Evolutionary conservation across 495 filamentous ascomycete species (phyloP).

Genomic region (Darksidea phi): DNA sequence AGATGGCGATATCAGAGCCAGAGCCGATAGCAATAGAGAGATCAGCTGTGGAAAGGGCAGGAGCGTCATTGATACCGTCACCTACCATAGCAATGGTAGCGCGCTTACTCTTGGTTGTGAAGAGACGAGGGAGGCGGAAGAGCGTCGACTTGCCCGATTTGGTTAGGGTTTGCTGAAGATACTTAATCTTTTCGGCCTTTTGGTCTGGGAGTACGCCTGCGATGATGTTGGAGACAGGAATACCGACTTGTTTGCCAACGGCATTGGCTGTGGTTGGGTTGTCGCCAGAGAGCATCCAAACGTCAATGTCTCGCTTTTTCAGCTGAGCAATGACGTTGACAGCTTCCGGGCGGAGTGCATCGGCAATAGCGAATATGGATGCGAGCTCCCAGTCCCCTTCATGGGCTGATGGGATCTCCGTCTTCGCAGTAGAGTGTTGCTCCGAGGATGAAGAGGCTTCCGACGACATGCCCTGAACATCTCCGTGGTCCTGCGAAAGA

Average conservation of each 20-base stretch:
- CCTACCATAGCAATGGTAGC: slow-evolving; percentile 64
- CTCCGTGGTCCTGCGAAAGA: background rate
- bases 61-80: slow-evolving; percentile 89
- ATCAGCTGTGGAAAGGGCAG: slow-evolving; percentile 81
- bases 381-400: slow-evolving; percentile 29
- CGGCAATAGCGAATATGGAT: slow-evolving; percentile 45
- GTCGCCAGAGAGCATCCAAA: slow-evolving; percentile 95
- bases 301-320: slow-evolving; percentile 60
- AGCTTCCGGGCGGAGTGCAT: slow-evolving; percentile 79
- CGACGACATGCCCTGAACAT: too few relatives aligned
- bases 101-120: background rate
- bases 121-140: slow-evolving; percentile 14
- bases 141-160: slow-evolving; percentile 2
- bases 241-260: slow-evolving; percentile 74
- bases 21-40: slow-evolving; percentile 82
- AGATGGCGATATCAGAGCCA: slow-evolving; percentile 81
- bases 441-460: too few relatives aligned
- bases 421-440: too few relatives aligned
- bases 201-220: slow-evolving; percentile 82
- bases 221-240: slow-evolving; percentile 71
- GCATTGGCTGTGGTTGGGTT: slow-evolving; percentile 64
- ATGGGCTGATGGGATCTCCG: background rate
- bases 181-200: slow-evolving; percentile 81
- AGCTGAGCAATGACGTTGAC: slow-evolving; percentile 65
- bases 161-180: slow-evolving; percentile 61